A percentile compares a stretch with the other conserved stretches of the same genome.
Conservation (phyloP, 257 asterid species). For the Marsdenia floribunda region DNA sequence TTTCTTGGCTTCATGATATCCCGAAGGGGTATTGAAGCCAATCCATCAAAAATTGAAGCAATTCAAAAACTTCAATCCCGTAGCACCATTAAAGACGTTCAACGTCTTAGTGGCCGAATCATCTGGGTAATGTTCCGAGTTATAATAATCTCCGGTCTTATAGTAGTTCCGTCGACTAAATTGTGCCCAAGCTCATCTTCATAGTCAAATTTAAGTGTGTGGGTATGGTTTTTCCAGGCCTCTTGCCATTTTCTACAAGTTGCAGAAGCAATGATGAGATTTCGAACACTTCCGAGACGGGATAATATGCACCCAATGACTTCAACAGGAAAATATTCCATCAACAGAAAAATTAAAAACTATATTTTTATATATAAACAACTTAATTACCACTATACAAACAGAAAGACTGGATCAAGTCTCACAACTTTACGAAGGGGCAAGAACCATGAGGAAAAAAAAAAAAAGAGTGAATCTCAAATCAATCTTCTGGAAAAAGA, state of each 20-base stretch:
- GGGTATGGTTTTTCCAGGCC: conserved; percentile 80
- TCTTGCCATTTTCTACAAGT: conserved; percentile 80
- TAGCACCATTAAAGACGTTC: no score
- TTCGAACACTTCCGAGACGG: conserved; percentile 71
- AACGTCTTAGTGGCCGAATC: no score
- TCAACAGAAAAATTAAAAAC: background rate
- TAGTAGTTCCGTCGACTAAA: conserved; percentile 24
- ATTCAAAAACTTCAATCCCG: no score
- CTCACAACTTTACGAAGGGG: background rate
- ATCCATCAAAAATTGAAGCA: no score
- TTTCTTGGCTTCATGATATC: no score
- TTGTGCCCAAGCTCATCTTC: conserved; percentile 73
- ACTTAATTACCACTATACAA: conserved; percentile 17
- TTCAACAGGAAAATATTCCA: conserved; percentile 90
- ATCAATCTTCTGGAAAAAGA: background rate
- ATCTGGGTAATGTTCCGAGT: conserved; percentile 72
- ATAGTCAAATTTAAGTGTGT: conserved; percentile 58
- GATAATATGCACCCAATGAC: conserved; percentile 81
- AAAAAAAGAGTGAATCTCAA: background rate
- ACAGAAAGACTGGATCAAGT: conserved; percentile 18
- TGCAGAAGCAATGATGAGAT: conserved; percentile 75
- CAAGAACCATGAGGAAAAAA: background rate
- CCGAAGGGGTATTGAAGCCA: no score
- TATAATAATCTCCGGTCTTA: conserved; percentile 63
- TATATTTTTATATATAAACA: background rate